These are phyloP conservation scores for Cladosporium velox DNA, from an alignment of 2,329 filamentous ascomycete species.

Conservation along the genomic window DNA sequence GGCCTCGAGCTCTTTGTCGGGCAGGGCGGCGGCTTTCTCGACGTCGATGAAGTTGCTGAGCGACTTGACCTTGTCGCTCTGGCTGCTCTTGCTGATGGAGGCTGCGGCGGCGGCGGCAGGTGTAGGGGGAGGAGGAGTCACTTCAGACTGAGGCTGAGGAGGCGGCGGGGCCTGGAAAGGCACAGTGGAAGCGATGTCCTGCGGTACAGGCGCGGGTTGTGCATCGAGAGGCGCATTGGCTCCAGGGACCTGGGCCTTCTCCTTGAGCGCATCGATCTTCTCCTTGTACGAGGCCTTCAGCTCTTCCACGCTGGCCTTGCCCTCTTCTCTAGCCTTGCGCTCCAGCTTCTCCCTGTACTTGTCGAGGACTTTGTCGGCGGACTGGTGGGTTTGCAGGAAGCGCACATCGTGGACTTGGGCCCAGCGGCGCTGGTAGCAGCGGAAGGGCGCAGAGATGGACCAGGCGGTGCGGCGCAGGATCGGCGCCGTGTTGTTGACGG, in stretches of 20 bases:
- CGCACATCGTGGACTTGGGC: slow-evolving; percentile 91
- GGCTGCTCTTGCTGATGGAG: slow-evolving; percentile 39
- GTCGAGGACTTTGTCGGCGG: slow-evolving; percentile 66
- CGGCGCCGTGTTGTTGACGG: slow-evolving; percentile 24
- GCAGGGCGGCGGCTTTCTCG: slow-evolving; percentile 70
- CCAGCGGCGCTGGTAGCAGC: slow-evolving; percentile 70
- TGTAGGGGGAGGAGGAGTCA: slow-evolving; percentile 20
- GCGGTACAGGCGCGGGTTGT: slow-evolving; percentile 32
- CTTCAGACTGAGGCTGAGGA: slow-evolving; percentile 36
- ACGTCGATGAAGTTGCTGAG: slow-evolving; percentile 75
- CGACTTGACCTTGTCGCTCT: slow-evolving; percentile 57
- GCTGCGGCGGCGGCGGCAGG: slow-evolving; percentile 31
- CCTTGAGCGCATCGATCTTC: slow-evolving; percentile 73
- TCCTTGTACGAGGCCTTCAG: slow-evolving; percentile 82
- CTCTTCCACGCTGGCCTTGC: slow-evolving; percentile 66
- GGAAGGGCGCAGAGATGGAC: slow-evolving; percentile 29
- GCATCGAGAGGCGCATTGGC: slow-evolving; percentile 47
- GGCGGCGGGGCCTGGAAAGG: slow-evolving; percentile 40
- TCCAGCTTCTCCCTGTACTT: slow-evolving; percentile 87
- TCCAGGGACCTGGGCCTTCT: slow-evolving; percentile 61
- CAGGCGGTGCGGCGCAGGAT: slow-evolving; percentile 29
- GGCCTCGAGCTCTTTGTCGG: slow-evolving; percentile 77
- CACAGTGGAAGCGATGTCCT: slow-evolving; percentile 30
- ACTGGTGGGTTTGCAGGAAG: slow-evolving; percentile 78
- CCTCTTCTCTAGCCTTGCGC: slow-evolving; percentile 75